Evolutionary conservation across 2,329 filamentous ascomycete species (phyloP).

Genomic region (Thelonectria olida): DNA sequence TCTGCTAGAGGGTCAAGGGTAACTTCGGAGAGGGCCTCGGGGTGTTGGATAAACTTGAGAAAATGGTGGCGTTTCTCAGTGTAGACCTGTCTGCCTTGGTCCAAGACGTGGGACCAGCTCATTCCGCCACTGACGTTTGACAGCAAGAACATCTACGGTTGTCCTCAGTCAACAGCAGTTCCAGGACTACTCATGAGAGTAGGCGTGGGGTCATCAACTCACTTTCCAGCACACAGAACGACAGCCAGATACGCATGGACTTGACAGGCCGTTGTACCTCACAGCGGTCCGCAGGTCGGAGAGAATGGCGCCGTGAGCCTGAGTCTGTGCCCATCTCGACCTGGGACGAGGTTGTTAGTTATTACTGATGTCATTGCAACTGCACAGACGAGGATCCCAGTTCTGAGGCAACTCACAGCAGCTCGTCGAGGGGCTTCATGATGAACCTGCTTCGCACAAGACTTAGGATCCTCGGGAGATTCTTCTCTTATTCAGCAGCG

Average conservation of each 20-base stretch:
- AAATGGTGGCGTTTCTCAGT: slow-evolving; percentile 76
- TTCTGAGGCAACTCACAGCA: slow-evolving; percentile 43
- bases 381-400: slow-evolving; percentile 1
- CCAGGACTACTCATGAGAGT: background rate
- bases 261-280: slow-evolving; percentile 65
- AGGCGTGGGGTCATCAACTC: slow-evolving; percentile 2
- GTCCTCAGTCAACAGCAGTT: background rate
- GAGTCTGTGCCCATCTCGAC: slow-evolving; percentile 73
- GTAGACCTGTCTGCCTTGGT: slow-evolving; percentile 79
- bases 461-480: background rate
- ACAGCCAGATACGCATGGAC: slow-evolving; percentile 75
- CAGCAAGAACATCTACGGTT: slow-evolving; percentile 76
- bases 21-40: slow-evolving; percentile 77
- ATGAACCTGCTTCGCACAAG: slow-evolving; percentile 17
- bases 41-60: slow-evolving; percentile 83
- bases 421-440: slow-evolving; percentile 52
- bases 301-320: slow-evolving; percentile 65
- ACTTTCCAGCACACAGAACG: slow-evolving; percentile 96
- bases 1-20: slow-evolving; percentile 86
- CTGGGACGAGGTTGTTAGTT: slow-evolving; percentile 53
- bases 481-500: slow-evolving; percentile 2
- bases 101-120: slow-evolving; percentile 74
- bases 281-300: slow-evolving; percentile 72
- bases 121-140: slow-evolving; percentile 72
- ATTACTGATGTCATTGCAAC: slow-evolving; percentile 7